Percentiles rank a stretch among this genome's conserved stretches.
Conservation (phyloP, 208 protist species). For the Leishmania guyanensis region DNA sequence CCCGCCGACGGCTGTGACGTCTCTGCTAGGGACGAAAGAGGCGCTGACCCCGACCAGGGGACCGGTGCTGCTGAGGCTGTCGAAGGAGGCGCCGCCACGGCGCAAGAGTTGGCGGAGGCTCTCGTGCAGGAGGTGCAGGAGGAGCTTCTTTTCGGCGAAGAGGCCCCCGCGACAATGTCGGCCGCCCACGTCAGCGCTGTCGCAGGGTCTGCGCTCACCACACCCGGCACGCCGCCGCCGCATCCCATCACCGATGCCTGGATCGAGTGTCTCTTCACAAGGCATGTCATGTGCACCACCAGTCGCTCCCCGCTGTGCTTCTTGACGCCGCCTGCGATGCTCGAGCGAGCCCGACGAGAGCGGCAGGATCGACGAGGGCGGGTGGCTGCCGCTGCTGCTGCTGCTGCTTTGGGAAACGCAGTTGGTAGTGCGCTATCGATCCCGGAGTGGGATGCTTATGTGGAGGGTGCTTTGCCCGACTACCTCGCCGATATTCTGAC, state of each 20-base stretch:
- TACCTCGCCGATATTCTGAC: conserved; percentile 48
- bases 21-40: background rate
- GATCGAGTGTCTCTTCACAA: conserved; percentile 75
- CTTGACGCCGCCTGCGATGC: conserved; percentile 52
- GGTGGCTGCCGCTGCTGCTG: conserved; percentile 11
- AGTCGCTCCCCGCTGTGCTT: conserved; percentile 60
- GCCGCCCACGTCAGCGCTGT: background rate
- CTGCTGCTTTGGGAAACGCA: conserved; percentile 5
- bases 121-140: conserved; percentile 38
- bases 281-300: conserved; percentile 58
- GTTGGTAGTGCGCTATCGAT: background rate
- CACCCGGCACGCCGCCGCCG: background rate
- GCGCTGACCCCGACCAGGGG: background rate
- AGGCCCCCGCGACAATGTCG: conserved; percentile 1
- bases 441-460: conserved; percentile 60
- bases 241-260: conserved; percentile 50
- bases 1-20: background rate
- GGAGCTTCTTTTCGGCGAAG: conserved; percentile 29
- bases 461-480: conserved; percentile 59
- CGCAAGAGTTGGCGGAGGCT: conserved; percentile 25
- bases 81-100: too few species aligned
- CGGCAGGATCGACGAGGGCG: conserved; percentile 37
- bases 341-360: conserved; percentile 76
- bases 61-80: background rate
- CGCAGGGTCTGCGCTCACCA: background rate